A percentile compares a stretch with the other conserved stretches of the same genome.
phyloP scores from a whole-genome alignment of 164 flowering plant species.

The Cinnamomum micranthum region DNA sequence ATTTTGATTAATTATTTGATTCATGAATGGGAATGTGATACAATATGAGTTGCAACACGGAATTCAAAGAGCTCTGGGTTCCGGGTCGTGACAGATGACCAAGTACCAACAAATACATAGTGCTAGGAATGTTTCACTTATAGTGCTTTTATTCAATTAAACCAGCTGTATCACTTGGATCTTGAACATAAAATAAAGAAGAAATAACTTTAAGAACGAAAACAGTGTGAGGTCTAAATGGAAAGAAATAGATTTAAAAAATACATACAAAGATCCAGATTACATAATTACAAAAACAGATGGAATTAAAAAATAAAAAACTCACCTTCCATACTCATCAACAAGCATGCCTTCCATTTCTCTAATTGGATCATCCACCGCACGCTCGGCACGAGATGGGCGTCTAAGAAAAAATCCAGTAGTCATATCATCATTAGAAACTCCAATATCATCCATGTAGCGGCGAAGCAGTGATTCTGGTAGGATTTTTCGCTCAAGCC shows the following conservation, averaged over 20 bases:
- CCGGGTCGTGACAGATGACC: no score
- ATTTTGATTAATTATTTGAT: no score
- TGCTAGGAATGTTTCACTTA: no score
- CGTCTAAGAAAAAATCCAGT: slow-evolving; percentile 61
- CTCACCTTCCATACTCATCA: slow-evolving; percentile 98
- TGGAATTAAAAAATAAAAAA: neutral
- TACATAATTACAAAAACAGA: no score
- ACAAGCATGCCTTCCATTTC: slow-evolving; percentile 99
- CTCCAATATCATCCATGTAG: slow-evolving; percentile 82
- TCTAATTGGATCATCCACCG: slow-evolving; percentile 95
- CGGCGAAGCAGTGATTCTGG: slow-evolving; percentile 80
- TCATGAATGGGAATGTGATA: no score
- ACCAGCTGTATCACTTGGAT: neutral
- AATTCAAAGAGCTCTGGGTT: no score
- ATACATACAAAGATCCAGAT: neutral
- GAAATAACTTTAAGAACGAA: no score
- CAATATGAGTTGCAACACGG: no score
- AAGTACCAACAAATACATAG: no score
- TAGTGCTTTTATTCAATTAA: neutral
- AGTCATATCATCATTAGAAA: slow-evolving; percentile 57
- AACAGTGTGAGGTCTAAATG: no score
- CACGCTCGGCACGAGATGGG: slow-evolving; percentile 85
- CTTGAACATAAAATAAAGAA: no score
- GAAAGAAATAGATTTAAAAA: no score
- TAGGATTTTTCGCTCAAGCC: slow-evolving; percentile 95